A percentile compares a stretch with the other conserved stretches of the same genome.
These are phyloP conservation scores for Trichophyton benhamiae DNA, from an alignment of 2,329 filamentous ascomycete genomes.

Conservation along the genomic window DNA sequence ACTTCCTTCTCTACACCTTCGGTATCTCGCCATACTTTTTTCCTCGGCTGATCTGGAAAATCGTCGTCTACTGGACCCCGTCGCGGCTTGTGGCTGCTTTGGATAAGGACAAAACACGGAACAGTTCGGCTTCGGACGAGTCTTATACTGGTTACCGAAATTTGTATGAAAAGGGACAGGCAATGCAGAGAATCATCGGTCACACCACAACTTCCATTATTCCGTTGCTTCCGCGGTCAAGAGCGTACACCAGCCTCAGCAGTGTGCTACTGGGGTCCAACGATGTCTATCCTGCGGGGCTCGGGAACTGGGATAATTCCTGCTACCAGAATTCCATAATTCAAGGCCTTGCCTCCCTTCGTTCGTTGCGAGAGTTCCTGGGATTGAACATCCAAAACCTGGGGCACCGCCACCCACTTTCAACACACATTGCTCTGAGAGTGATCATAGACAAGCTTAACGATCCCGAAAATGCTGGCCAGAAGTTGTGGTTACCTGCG, in stretches of 20 bases:
- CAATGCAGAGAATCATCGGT: slow-evolving; percentile 51
- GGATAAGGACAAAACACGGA: slow-evolving; percentile 29
- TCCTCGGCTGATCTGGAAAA: slow-evolving; percentile 26
- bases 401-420: slow-evolving; percentile 25
- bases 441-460: slow-evolving; percentile 60
- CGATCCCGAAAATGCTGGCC: slow-evolving; percentile 56
- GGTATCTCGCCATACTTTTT: slow-evolving; percentile 20
- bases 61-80: slow-evolving; percentile 29
- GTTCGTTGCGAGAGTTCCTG: slow-evolving; percentile 56
- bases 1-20: slow-evolving; percentile 22
- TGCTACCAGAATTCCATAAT: slow-evolving; percentile 97
- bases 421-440: slow-evolving; percentile 45
- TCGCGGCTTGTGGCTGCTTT: slow-evolving; percentile 32
- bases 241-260: slow-evolving; percentile 43
- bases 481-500: slow-evolving; percentile 67
- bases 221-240: slow-evolving; percentile 37
- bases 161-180: slow-evolving; percentile 48
- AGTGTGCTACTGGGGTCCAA: slow-evolving; percentile 26
- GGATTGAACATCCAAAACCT: slow-evolving; percentile 30
- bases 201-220: slow-evolving; percentile 46
- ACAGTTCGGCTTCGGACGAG: background rate
- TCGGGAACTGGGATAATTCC: slow-evolving; percentile 88
- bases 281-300: slow-evolving; percentile 41
- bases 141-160: slow-evolving; percentile 24
- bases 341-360: slow-evolving; percentile 67